phyloP scores from a whole-genome alignment of 495 filamentous ascomycete species.

The Aspergillus panamensis region DNA sequence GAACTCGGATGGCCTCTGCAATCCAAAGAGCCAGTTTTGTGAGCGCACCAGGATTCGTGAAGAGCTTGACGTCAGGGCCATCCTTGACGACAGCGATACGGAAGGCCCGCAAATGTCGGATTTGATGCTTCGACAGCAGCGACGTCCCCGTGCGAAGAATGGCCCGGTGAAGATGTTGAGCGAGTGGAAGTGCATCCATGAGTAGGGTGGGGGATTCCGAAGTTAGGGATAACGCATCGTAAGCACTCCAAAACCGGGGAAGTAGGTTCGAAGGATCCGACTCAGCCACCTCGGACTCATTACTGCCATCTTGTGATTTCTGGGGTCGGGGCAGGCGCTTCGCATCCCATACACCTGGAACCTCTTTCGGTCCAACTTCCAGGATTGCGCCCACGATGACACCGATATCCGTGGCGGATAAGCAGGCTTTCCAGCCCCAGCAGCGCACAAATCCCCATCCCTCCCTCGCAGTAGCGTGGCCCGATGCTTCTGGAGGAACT shows the following conservation, averaged over 20 bases:
- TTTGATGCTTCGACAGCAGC: constrained; percentile 88
- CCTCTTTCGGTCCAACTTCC: constrained; percentile 66
- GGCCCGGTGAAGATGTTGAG: constrained; percentile 83
- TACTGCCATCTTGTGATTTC: constrained; percentile 25
- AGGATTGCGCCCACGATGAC: constrained; percentile 87
- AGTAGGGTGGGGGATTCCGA: constrained; percentile 43
- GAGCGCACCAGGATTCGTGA: constrained; percentile 86
- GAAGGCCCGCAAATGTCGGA: constrained; percentile 85
- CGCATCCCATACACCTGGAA: constrained; percentile 36
- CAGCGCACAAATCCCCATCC: constrained; percentile 96
- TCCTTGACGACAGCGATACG: constrained; percentile 96
- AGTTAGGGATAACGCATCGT: constrained; percentile 67
- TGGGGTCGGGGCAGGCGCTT: constrained; percentile 37
- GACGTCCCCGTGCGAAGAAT: constrained; percentile 92
- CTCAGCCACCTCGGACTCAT: constrained; percentile 30
- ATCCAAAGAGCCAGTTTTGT: constrained; percentile 93
- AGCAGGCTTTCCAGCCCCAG: constrained; percentile 96
- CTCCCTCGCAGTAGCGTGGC: constrained; percentile 54
- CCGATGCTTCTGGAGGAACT: constrained; percentile 65
- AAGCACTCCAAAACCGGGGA: constrained; percentile 85
- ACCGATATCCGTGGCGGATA: constrained; percentile 87
- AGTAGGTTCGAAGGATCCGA: constrained; percentile 40
- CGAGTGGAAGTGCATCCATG: constrained; percentile 75
- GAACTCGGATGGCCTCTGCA: constrained; percentile 85
- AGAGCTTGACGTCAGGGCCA: constrained; percentile 81